Base-by-base conservation (phyloP, 2,329 filamentous ascomycete genomes). In the Acephala macrosclerotiorum region DNA sequence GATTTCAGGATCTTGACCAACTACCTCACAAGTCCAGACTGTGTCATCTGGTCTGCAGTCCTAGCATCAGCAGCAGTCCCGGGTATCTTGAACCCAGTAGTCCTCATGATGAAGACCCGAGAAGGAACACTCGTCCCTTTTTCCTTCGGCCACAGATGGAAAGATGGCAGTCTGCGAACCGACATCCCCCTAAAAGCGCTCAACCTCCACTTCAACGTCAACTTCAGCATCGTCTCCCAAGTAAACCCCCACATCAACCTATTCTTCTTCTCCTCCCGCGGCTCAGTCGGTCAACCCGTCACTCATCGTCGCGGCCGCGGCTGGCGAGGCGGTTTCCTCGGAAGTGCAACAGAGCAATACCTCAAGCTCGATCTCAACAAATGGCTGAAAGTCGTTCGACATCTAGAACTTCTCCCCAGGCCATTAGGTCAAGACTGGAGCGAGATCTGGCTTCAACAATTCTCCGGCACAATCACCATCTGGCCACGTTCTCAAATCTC, bases 81-180 rank as follows among this genome's bases (percentile, higher is more conserved):
- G 0, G 96, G 96, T 1, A 98, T 99, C 64, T 82, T 98, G 40
- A 98, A 98, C 75, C 96, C 96, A 0, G 92, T 96, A 2, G 95
- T 99, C 1, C 87, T 99, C 8, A 94, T 97, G 90, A 94, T 97
- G 90, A 89, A 89, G 83, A 91, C 86, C 61, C 83, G 85, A 20
- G 87, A 94, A 66, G 94, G 94, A 1, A 89, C 84, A 1, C 83
- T 99, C 3, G 88, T 89, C 0, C 96, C 96, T 0, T 99, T 97
- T 79, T 96, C 93, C 0, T 99, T 99, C 76, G 96, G 96, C 0
- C 94, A 98, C 82, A 98, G 98, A 80, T 99, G 96, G 96, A 99
- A 99, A 79, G 96, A 99, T 77, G 96, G 96, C 61, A 96, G 91
- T 72, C 81, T 99, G 62, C 87, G 96, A 42, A 99, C 96, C 0